Base-by-base conservation (phyloP, 2,329 filamentous ascomycete species). In the Cercospora janseana region DNA sequence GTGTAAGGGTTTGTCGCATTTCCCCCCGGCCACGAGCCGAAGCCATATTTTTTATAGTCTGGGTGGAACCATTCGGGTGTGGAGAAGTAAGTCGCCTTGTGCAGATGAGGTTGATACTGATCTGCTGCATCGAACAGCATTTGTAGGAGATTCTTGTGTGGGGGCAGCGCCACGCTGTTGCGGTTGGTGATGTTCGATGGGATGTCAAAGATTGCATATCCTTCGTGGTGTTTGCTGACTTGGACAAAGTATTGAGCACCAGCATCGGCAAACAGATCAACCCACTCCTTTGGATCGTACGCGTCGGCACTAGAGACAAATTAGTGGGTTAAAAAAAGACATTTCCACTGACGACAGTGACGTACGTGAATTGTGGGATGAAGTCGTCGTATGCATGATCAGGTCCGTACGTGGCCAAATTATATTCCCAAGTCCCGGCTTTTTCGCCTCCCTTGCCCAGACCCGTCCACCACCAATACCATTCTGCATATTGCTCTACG, bases 301-400 rank as follows among this genome's bases (percentile, higher is more conserved):
- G 61, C 60, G 0, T 69, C 66, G 0, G 76, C 76, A 4, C 12
- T 6, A 28, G 26, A 28, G 26, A 28, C n/a, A n/a, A n/a, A n/a
- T n/a, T n/a, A n/a, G n/a, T n/a, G n/a, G n/a, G n/a, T n/a, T n/a
- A n/a, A n/a, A n/a, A n/a, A n/a, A n/a, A n/a, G n/a, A n/a, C n/a
- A n/a, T n/a, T n/a, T n/a, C n/a, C n/a, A n/a, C n/a, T n/a, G n/a
- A n/a, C n/a, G n/a, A n/a, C n/a, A n/a, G n/a, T n/a, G n/a, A 32
- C 29, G 5, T 32, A n/a, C 0, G 76, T 81, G 64, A 80, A 82
- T 51, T 77, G 69, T 3, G 67, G 63, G 57, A 81, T 76, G 45
- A 76, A 77, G 60, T 82, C 78, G 54, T 82, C 79, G 58, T 82
- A 82, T 9, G 71, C 71, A 57, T 76, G 69, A 21, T 79, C 60